Evolutionary conservation across 202 grass and related monocot genomes (phyloP).

Genomic region (Setaria italica): DNA sequence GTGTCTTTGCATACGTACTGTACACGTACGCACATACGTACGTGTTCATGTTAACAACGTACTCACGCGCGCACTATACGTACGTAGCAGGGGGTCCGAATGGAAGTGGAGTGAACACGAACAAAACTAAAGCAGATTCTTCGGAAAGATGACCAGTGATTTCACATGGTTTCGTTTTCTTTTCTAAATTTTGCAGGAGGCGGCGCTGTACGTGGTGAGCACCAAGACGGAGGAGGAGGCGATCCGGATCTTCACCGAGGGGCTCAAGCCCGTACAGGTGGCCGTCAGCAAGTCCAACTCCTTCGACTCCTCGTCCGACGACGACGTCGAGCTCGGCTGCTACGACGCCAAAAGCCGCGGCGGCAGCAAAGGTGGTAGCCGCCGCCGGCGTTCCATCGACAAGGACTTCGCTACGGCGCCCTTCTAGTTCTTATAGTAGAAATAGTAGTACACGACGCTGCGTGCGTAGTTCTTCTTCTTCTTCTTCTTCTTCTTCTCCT

Average conservation of each 20-base stretch:
- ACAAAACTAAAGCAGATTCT: not conserved
- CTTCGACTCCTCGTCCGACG: constrained; percentile 32
- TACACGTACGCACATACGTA: not conserved
- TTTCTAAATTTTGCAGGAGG: constrained; percentile 44
- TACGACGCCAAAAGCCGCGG: not conserved
- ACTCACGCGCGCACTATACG: no score
- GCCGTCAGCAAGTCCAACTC: not conserved
- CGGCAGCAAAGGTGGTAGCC: not conserved
- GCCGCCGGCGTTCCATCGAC: not conserved
- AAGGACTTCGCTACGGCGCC: constrained; percentile 43
- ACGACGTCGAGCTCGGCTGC: constrained; percentile 33
- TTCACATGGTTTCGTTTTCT: not conserved
- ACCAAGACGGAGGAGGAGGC: constrained; percentile 67
- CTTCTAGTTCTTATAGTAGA: constrained; percentile 35
- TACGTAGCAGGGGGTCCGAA: not conserved
- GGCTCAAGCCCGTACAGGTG: constrained; percentile 60
- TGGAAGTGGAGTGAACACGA: not conserved
- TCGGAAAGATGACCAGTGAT: not conserved
- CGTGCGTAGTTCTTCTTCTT: not conserved
- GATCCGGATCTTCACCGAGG: constrained; percentile 72
- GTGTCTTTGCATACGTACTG: not conserved
- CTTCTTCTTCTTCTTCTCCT: not conserved
- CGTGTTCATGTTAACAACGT: not conserved
- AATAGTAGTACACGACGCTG: not conserved
- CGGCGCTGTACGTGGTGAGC: constrained; percentile 60